Conservation (phyloP, 306 rosid genomes). For the Leucaena leucocephala region DNA sequence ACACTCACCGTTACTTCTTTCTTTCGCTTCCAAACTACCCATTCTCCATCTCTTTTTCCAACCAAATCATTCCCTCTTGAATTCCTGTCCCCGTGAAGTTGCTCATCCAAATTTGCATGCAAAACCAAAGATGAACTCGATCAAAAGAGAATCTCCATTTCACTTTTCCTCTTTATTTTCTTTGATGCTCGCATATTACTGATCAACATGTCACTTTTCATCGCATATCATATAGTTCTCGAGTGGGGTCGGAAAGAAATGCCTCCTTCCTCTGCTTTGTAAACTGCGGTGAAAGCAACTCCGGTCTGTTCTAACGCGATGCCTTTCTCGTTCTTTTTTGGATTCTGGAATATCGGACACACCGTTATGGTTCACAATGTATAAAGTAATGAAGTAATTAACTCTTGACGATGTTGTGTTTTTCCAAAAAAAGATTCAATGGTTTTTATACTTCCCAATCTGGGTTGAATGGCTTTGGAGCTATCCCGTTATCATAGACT, state of each 20-base stretch:
- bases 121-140: conserved; percentile 37
- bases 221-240: not conserved
- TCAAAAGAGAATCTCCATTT: conserved; percentile 27
- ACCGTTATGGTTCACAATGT: conserved; percentile 11
- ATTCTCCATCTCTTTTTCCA: conserved; percentile 37
- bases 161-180: conserved; percentile 1
- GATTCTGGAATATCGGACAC: not conserved
- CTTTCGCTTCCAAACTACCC: conserved; percentile 49
- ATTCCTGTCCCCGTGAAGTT: conserved; percentile 77
- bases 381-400: not conserved
- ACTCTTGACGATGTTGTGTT: not conserved
- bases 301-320: conserved; percentile 23
- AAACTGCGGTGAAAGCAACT: conserved; percentile 19
- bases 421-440: not conserved
- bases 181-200: not conserved
- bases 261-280: not conserved
- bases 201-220: not conserved
- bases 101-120: conserved; percentile 72
- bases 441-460: not conserved
- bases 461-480: not conserved
- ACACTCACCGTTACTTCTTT: conserved; percentile 41
- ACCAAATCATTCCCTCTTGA: conserved; percentile 68
- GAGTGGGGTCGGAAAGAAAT: conserved; percentile 28
- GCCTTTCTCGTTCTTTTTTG: conserved; percentile 8
- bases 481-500: not conserved